Evolutionary conservation across 352 stramenopile species (phyloP).

Genomic region (Globisporangium radiosum): DNA sequence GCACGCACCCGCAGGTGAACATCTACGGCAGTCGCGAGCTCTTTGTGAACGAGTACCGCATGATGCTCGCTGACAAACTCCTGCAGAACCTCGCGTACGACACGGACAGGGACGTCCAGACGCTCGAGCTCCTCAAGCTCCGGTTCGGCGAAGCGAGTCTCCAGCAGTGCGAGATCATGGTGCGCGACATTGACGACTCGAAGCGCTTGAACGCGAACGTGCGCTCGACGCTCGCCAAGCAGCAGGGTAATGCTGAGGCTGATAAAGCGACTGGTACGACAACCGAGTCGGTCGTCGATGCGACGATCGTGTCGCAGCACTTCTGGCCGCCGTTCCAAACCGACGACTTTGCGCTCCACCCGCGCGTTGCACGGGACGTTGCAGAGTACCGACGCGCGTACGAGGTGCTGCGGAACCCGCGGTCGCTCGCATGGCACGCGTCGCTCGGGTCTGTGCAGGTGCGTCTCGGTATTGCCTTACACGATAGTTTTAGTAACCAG

Average conservation of each 20-base stretch:
- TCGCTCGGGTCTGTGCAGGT: conserved; percentile 91
- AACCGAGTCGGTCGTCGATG: conserved; percentile 51
- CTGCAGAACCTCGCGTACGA: conserved; percentile 92
- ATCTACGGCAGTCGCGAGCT: conserved; percentile 98
- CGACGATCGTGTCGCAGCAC: conserved; percentile 94
- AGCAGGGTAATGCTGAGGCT: not conserved
- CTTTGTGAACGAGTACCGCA: conserved; percentile 98
- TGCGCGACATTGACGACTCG: conserved; percentile 96
- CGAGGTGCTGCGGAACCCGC: conserved; percentile 91
- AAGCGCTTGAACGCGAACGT: conserved; percentile 93
- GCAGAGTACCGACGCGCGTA: conserved; percentile 90
- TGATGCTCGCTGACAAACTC: conserved; percentile 97
- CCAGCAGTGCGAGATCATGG: conserved; percentile 97
- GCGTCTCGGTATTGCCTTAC: too few relatives aligned
- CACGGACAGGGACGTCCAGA: conserved; percentile 92
- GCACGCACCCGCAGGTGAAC: conserved; percentile 46
- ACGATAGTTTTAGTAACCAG: too few relatives aligned
- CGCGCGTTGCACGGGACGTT: conserved; percentile 67
- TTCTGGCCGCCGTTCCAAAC: conserved; percentile 96
- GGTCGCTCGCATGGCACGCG: conserved; percentile 90
- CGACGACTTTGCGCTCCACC: conserved; percentile 89
- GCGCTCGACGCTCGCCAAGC: conserved; percentile 31
- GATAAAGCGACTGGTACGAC: not conserved
- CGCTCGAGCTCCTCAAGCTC: conserved; percentile 95
- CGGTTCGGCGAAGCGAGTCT: conserved; percentile 94